phyloP scores from a whole-genome alignment of 768 basidiomycete genomes.

The Leccinum variicolor region DNA sequence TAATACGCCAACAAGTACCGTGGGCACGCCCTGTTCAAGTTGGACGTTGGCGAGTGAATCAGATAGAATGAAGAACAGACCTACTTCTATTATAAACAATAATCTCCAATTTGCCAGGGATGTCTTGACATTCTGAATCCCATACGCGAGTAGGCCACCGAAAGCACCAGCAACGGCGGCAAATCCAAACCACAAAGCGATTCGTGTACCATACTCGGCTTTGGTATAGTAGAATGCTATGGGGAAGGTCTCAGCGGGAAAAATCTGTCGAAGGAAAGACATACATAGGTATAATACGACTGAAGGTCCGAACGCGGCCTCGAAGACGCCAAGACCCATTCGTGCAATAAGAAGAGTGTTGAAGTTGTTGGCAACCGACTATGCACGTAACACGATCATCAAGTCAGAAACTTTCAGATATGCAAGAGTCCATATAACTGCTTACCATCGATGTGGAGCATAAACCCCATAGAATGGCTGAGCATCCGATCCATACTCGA shows the following conservation, averaged over 20 bases:
- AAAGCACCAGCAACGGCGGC: constrained; percentile 57
- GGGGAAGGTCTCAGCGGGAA: background rate
- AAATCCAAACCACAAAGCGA: constrained; percentile 54
- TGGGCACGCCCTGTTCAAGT: constrained; percentile 66
- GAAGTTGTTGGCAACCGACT: constrained; percentile 29
- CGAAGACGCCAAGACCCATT: constrained; percentile 32
- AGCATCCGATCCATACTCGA: constrained; percentile 64
- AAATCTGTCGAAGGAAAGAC: constrained; percentile 13
- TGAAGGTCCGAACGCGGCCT: constrained; percentile 32
- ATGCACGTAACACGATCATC: background rate
- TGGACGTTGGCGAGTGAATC: background rate
- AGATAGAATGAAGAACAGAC: background rate
- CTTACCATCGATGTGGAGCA: constrained; percentile 69
- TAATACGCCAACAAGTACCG: constrained; percentile 24
- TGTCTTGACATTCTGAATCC: constrained; percentile 40
- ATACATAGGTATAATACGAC: constrained; percentile 32
- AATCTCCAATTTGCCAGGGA: constrained; percentile 42
- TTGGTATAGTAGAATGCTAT: constrained; percentile 51
- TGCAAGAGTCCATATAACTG: background rate
- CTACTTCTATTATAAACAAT: constrained; percentile 28
- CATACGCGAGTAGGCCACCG: constrained; percentile 54
- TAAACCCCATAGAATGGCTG: constrained; percentile 70
- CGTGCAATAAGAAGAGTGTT: constrained; percentile 28
- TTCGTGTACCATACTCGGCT: constrained; percentile 42
- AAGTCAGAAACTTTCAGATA: background rate